These are phyloP conservation scores for Stachybotrys chlorohalonatus DNA, from an alignment of 2,329 filamentous ascomycete genomes.

Conservation along the genomic window DNA sequence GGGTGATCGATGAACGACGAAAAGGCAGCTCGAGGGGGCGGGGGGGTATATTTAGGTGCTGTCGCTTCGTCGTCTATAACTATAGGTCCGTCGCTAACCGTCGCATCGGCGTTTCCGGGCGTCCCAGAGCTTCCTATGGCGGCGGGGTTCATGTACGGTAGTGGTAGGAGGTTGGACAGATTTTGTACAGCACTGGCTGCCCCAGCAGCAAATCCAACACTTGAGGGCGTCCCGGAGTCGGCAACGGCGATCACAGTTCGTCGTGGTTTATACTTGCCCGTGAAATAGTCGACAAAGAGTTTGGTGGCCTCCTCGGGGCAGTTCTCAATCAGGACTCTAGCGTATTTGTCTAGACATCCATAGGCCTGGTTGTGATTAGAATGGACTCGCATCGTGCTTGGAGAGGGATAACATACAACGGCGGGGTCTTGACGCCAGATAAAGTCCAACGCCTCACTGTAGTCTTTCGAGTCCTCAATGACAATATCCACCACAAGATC, in stretches of 20 bases:
- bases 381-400: neutral
- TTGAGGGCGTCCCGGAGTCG: constrained; percentile 25
- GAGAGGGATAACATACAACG: constrained; percentile 41
- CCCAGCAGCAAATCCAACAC: constrained; percentile 40
- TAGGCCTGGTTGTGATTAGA: constrained; percentile 55
- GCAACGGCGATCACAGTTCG: constrained; percentile 40
- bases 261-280: constrained; percentile 68
- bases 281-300: constrained; percentile 92
- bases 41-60: constrained; percentile 59
- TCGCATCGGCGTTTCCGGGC: constrained; percentile 38
- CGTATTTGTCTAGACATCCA: constrained; percentile 88
- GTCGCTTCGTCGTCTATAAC: constrained; percentile 38
- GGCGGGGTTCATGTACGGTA: constrained; percentile 73
- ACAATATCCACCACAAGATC: constrained; percentile 92
- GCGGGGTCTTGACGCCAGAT: constrained; percentile 82
- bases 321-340: constrained; percentile 80
- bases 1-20: constrained; percentile 95
- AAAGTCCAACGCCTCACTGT: constrained; percentile 79
- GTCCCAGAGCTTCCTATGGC: constrained; percentile 44
- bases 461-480: constrained; percentile 90
- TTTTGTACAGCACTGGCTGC: constrained; percentile 78
- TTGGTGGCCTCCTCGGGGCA: constrained; percentile 75
- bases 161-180: constrained; percentile 69
- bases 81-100: constrained; percentile 41
- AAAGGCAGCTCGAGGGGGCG: constrained; percentile 81